Percentiles rank a stretch among this genome's conserved stretches.
Evolutionary conservation across 2,329 filamentous ascomycete species (phyloP).

Genomic region (Aspergillus proliferans): DNA sequence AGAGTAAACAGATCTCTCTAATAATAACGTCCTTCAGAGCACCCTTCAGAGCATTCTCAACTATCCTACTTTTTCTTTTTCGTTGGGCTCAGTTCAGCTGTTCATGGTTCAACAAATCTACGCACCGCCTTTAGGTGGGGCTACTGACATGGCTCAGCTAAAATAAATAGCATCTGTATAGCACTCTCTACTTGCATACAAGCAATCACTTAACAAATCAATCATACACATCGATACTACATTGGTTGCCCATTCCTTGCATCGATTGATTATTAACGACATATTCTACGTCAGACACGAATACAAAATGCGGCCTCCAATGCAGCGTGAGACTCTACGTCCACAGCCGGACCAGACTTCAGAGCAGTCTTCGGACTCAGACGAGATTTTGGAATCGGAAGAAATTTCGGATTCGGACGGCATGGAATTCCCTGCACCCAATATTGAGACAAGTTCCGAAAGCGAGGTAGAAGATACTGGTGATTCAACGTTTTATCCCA

Average conservation of each 20-base stretch:
- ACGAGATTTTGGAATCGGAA: no score
- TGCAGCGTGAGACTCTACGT: no score
- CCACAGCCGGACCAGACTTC: no score
- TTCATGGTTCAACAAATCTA: not conserved
- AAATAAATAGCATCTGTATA: not conserved
- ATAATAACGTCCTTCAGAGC: not conserved
- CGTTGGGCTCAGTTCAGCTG: not conserved
- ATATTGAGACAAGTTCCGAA: not conserved
- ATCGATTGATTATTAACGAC: no score
- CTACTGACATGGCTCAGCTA: not conserved
- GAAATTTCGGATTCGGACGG: no score
- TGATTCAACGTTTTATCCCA: constrained; percentile 26
- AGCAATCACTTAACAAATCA: no score
- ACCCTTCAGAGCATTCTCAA: not conserved
- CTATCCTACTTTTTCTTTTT: not conserved
- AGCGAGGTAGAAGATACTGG: constrained; percentile 6
- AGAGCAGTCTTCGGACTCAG: no score
- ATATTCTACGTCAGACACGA: no score
- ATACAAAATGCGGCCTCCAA: no score
- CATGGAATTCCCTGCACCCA: not conserved
- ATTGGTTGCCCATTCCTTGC: no score
- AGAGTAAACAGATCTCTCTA: no score
- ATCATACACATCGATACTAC: no score
- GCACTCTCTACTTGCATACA: not conserved
- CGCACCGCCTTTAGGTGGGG: not conserved